Percentiles rank a stretch among this genome's conserved stretches.
These are phyloP conservation scores for barley (Hordeum vulgare) DNA, from an alignment of 176 grass and related monocot species.

Conservation along the genomic window DNA sequence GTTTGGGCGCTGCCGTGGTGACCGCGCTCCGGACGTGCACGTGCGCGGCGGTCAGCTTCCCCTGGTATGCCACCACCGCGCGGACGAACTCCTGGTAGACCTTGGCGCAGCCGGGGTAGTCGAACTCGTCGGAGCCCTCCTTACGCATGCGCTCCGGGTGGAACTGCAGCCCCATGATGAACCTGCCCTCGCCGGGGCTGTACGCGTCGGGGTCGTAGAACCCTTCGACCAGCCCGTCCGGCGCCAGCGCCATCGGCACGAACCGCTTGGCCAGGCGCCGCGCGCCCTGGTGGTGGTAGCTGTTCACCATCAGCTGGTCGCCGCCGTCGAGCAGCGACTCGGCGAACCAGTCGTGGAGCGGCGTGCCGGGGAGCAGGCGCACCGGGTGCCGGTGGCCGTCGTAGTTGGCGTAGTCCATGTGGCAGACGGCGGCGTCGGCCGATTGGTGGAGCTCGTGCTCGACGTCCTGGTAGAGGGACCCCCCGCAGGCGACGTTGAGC, in stretches of 20 bases:
- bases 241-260: constrained; percentile 67
- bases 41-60: constrained; percentile 12
- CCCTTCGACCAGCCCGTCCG: constrained; percentile 65
- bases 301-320: constrained; percentile 68
- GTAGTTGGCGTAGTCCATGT: constrained; percentile 77
- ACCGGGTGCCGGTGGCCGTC: constrained; percentile 73
- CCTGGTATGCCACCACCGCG: constrained; percentile 64
- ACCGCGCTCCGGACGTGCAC: background rate
- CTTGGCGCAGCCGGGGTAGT: constrained; percentile 68
- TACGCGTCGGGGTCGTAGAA: constrained; percentile 82
- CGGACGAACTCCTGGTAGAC: constrained; percentile 88
- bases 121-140: constrained; percentile 61
- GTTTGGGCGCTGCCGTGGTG: background rate
- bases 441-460: constrained; percentile 43
- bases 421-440: background rate
- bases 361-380: constrained; percentile 40
- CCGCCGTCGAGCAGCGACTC: constrained; percentile 20
- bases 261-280: constrained; percentile 61
- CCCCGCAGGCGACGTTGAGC: constrained; percentile 88
- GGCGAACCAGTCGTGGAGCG: constrained; percentile 67
- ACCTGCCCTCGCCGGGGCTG: constrained; percentile 72
- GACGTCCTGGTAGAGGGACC: constrained; percentile 72
- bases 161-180: constrained; percentile 87
- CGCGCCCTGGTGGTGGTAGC: constrained; percentile 95
- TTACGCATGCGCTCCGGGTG: constrained; percentile 89